A percentile compares a stretch with the other conserved stretches of the same genome.
These are phyloP conservation scores for Chlorokybus atmophyticus DNA, from an alignment of 139 green algal species.

Conservation along the genomic window DNA sequence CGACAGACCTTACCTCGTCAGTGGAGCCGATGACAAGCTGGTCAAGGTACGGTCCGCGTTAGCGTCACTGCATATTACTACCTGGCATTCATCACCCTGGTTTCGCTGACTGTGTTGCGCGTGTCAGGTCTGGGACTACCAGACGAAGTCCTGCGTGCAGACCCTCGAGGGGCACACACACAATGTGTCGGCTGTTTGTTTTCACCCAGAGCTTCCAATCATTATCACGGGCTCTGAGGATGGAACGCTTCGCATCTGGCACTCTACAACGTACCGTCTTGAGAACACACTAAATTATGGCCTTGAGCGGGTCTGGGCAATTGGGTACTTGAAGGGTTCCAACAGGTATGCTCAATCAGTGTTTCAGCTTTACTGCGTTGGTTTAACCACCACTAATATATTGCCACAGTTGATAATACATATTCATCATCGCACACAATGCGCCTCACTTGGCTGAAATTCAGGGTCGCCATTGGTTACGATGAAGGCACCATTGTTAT, in stretches of 20 bases:
- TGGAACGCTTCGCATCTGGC: slow-evolving; percentile 89
- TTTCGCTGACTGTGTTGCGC: neutral
- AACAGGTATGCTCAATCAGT: slow-evolving; percentile 45
- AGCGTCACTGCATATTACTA: neutral
- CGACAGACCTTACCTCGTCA: slow-evolving; percentile 91
- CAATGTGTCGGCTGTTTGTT: slow-evolving; percentile 84
- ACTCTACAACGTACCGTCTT: slow-evolving; percentile 87
- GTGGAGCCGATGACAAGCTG: slow-evolving; percentile 84
- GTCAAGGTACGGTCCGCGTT: slow-evolving; percentile 34
- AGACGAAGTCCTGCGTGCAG: slow-evolving; percentile 97
- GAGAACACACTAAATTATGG: slow-evolving; percentile 93
- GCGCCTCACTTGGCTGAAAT: too few species aligned
- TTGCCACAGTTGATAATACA: too few species aligned
- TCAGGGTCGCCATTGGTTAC: slow-evolving; percentile 62
- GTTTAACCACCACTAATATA: too few species aligned
- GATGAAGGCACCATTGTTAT: slow-evolving; percentile 89
- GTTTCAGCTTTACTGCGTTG: neutral
- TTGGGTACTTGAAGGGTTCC: slow-evolving; percentile 69
- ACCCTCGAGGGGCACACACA: slow-evolving; percentile 80
- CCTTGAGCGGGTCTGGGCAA: slow-evolving; percentile 89
- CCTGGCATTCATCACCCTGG: neutral
- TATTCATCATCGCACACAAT: too few species aligned
- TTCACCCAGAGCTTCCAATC: slow-evolving; percentile 96
- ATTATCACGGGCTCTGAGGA: slow-evolving; percentile 93
- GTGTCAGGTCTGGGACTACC: slow-evolving; percentile 91